Conservation (phyloP, 768 basidiomycete species). For the Arthromyces matolae region DNA sequence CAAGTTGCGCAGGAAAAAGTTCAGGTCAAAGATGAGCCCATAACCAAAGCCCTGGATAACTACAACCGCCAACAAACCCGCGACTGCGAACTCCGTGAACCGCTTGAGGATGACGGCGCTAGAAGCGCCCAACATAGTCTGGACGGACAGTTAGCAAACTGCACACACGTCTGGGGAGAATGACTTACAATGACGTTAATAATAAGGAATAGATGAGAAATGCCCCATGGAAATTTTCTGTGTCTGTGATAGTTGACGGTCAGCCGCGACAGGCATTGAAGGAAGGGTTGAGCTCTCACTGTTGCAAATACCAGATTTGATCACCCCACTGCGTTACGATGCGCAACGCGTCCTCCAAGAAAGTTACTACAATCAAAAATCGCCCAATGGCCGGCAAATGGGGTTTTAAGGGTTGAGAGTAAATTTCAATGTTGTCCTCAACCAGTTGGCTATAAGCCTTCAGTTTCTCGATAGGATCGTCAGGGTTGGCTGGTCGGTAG, state of each 20-base stretch:
- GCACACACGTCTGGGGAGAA: too few relatives aligned
- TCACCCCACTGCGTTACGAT: constrained; percentile 95
- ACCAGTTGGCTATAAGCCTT: constrained; percentile 66
- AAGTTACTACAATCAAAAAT: constrained; percentile 97
- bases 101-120: constrained; percentile 82
- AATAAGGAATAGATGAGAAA: constrained; percentile 90
- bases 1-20: constrained; percentile 99
- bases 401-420: constrained; percentile 90
- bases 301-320: constrained; percentile 97
- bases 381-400: constrained; percentile 92
- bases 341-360: constrained; percentile 92
- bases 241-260: constrained; percentile 55
- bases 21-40: constrained; percentile 98
- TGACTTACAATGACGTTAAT: constrained; percentile 84
- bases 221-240: constrained; percentile 91
- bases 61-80: constrained; percentile 87
- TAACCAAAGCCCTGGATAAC: constrained; percentile 97
- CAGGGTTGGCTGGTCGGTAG: constrained; percentile 76
- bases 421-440: constrained; percentile 91
- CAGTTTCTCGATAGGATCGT: constrained; percentile 79
- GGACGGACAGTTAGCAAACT: not conserved
- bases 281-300: constrained; percentile 45
- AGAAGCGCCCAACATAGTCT: constrained; percentile 90
- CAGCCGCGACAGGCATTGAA: constrained; percentile 2
- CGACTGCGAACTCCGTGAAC: constrained; percentile 85